Evolutionary conservation across 148 eudicot species (phyloP).

Genomic region (Talinum fruticosum): DNA sequence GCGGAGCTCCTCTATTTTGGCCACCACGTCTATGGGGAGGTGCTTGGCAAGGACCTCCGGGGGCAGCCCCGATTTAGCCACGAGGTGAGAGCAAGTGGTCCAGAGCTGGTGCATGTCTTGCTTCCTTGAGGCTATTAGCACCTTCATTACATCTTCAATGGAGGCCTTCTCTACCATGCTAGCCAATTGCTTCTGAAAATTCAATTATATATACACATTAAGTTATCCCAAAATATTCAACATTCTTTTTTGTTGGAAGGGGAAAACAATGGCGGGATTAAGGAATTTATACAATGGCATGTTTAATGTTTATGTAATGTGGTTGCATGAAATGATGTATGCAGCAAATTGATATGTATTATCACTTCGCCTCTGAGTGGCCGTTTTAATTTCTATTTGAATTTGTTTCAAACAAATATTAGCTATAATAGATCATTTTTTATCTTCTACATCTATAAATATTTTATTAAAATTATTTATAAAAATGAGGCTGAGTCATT

Average conservation of each 20-base stretch:
- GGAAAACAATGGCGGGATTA: no score
- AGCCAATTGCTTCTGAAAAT: conserved; percentile 71
- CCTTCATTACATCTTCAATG: conserved; percentile 96
- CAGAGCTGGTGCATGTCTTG: conserved; percentile 93
- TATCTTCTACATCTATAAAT: no score
- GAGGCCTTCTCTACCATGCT: conserved; percentile 96
- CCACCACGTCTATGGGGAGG: conserved; percentile 71
- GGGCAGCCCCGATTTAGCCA: conserved; percentile 87
- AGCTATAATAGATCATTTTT: no score
- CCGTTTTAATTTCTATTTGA: no score
- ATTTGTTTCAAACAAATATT: no score
- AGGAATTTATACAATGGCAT: no score
- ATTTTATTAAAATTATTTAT: no score
- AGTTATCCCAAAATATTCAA: neutral
- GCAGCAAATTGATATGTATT: no score
- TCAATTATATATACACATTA: neutral
- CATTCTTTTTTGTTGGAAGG: no score
- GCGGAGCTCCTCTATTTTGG: conserved; percentile 85
- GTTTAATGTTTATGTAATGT: neutral
- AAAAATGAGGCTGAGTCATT: no score
- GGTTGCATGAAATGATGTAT: neutral
- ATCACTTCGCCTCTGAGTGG: no score
- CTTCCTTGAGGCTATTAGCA: conserved; percentile 85
- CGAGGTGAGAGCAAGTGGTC: conserved; percentile 87
- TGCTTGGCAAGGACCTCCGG: conserved; percentile 88